Conservation (phyloP, 805 yeast species). For the Barnettozyma wickerhamii region DNA sequence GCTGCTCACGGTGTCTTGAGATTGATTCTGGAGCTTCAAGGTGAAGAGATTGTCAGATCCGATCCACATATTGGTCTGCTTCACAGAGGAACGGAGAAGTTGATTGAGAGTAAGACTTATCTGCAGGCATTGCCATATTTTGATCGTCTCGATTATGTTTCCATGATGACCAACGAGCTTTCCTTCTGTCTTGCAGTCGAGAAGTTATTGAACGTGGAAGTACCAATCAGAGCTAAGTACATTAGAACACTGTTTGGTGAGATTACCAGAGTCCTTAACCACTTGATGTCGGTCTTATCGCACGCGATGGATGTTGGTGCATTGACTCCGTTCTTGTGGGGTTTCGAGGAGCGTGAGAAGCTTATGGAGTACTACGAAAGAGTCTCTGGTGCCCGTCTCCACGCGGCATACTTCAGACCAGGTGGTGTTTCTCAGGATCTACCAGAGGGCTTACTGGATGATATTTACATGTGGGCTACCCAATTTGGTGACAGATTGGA, state of each 20-base stretch:
- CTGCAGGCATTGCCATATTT: slow-evolving; percentile 87
- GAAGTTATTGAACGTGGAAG: slow-evolving; percentile 77
- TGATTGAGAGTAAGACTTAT: slow-evolving; percentile 81
- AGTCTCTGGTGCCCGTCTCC: slow-evolving; percentile 87
- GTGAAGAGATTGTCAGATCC: slow-evolving; percentile 82
- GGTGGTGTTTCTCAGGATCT: slow-evolving; percentile 90
- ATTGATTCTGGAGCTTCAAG: slow-evolving; percentile 78
- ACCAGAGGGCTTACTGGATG: slow-evolving; percentile 83
- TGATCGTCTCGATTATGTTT: slow-evolving; percentile 80
- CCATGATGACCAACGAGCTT: slow-evolving; percentile 89
- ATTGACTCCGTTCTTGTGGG: slow-evolving; percentile 89
- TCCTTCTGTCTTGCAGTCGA: slow-evolving; percentile 82
- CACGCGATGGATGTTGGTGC: slow-evolving; percentile 97
- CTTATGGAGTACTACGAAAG: slow-evolving; percentile 90
- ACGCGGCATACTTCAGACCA: slow-evolving; percentile 84
- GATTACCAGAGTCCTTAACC: slow-evolving; percentile 78
- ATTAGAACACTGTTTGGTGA: slow-evolving; percentile 84
- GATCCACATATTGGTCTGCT: slow-evolving; percentile 88
- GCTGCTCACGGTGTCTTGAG: slow-evolving; percentile 93
- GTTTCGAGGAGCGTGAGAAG: slow-evolving; percentile 90
- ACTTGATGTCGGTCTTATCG: slow-evolving; percentile 78
- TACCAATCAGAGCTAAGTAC: slow-evolving; percentile 81
- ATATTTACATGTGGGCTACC: slow-evolving; percentile 94
- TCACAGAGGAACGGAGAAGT: slow-evolving; percentile 86
- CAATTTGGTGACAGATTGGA: slow-evolving; percentile 92